A percentile compares a stretch with the other conserved stretches of the same genome.
Conservation (phyloP, 208 protist species). For the Trypanosoma theileri region DNA sequence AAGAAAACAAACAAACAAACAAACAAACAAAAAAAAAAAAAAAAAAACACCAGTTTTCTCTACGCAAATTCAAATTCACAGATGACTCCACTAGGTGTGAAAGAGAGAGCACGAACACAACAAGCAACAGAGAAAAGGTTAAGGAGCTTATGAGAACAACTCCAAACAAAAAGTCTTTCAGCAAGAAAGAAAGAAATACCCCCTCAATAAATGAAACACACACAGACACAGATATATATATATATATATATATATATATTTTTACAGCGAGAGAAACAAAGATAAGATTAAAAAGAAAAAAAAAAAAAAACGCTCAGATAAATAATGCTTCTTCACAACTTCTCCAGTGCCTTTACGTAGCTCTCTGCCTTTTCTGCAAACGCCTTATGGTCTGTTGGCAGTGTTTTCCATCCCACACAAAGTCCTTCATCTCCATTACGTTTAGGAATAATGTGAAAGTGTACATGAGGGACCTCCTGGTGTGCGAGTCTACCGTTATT, state of each 20-base stretch:
- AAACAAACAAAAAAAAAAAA: no score
- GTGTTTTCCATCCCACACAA: conserved; percentile 60
- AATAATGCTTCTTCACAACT: conserved; percentile 3
- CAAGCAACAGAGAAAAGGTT: no score
- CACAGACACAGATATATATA: no score
- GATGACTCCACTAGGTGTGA: no score
- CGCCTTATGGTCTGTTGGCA: conserved; percentile 53
- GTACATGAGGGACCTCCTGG: conserved; percentile 92
- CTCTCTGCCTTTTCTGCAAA: conserved; percentile 67
- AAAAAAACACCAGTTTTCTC: no score
- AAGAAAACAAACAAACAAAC: no score
- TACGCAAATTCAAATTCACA: no score
- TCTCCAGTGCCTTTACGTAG: conserved; percentile 62
- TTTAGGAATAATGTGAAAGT: conserved; percentile 95
- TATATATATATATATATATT: neutral
- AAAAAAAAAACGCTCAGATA: conserved; percentile 13
- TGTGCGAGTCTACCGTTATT: conserved; percentile 92
- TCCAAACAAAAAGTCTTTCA: no score
- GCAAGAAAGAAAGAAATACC: no score
- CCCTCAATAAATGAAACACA: no score
- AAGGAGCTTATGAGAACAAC: no score
- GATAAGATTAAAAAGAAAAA: neutral
- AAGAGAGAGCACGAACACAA: no score
- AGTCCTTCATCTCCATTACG: conserved; percentile 57
- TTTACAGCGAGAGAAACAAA: conserved; percentile 6